Evolutionary conservation across 208 protist genomes (phyloP).

Genomic region (Trypanosomatidae sp.): DNA sequence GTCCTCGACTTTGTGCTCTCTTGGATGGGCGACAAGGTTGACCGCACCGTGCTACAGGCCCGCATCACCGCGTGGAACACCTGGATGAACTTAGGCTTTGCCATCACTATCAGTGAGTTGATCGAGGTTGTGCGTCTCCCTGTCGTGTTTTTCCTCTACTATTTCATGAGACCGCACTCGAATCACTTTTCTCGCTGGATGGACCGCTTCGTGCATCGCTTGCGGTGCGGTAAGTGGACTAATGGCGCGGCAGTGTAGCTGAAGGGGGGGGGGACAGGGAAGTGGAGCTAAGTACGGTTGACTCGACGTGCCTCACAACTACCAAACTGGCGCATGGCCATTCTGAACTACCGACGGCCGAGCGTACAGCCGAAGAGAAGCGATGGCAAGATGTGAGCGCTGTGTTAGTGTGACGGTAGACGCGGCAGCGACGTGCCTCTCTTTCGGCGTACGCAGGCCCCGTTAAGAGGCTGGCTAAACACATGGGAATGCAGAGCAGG

Average conservation of each 20-base stretch:
- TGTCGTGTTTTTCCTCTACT: conserved; percentile 50
- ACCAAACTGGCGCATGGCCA: background rate
- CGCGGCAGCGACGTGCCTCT: background rate
- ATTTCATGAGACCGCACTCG: conserved; percentile 17
- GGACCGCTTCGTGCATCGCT: background rate
- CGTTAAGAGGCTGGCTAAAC: background rate
- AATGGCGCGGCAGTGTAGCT: background rate
- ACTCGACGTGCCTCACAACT: background rate
- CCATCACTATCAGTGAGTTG: conserved; percentile 60
- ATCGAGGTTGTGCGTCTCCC: conserved; percentile 52
- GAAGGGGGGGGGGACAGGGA: background rate
- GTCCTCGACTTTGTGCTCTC: conserved; percentile 50
- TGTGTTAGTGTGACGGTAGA: background rate
- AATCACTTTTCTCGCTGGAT: conserved; percentile 18
- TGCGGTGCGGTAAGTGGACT: conserved; percentile 3
- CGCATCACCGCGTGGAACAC: conserved; percentile 53
- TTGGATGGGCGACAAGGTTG: conserved; percentile 39
- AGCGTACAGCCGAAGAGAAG: background rate
- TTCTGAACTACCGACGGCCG: background rate
- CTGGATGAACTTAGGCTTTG: conserved; percentile 58
- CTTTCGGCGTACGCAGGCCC: background rate
- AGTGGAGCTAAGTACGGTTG: background rate
- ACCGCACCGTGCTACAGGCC: conserved; percentile 39
- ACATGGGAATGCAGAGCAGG: background rate
- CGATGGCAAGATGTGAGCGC: background rate